Evolutionary conservation across 108 stramenopile genomes (phyloP), one percentile per base, ranked within the genome.

Genomic region (Nitzschia putrida): DNA sequence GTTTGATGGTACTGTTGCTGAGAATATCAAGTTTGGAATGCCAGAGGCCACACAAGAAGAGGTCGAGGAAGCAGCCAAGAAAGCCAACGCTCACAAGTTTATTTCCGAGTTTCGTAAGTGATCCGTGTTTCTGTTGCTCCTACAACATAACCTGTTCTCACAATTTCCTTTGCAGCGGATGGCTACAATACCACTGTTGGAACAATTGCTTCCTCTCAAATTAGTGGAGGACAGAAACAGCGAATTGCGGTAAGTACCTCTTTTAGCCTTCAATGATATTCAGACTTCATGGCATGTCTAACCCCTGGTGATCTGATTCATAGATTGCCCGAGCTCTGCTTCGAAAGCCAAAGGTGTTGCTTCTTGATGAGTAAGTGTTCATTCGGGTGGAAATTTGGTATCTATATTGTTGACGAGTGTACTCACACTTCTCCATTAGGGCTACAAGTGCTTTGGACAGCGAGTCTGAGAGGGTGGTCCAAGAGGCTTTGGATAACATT

Each of bases 1-100:
- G 26, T 97, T 97, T 58, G 80, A 84, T 20, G 75, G 79, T 56
- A 79, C 74, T 42, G 80, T 97, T 61, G 54, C 53, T n/a, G 93
- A 95, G 54, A 97, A 97, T 71, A 96, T 97, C 47, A 45, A 68
- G 37, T 86, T 89, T 72, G 94, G 96, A n/a, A 69, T 52, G 24
- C 72, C 69, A 21, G 55, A 64, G 39, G 80, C 80, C 0, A 85
- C 80, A 3, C 74, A 78, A 38, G 73, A 72, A 43, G 64, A 83
- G 20, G 68, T 95, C 39, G 76, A 82, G 38, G 74, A 75, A 18
- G 95, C 90, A 0, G 94, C 94, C 8, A 85, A 80, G 71, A 77
- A 69, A 49, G 95, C 97, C 18, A 91, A 92, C 64, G 89, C 90
- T 13, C 82, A 91, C 69, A 82, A 85, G 40, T 90, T 90, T 66